Base-by-base conservation (phyloP, 2,329 filamentous ascomycete species). In the Mycosphaerella arachidis region DNA sequence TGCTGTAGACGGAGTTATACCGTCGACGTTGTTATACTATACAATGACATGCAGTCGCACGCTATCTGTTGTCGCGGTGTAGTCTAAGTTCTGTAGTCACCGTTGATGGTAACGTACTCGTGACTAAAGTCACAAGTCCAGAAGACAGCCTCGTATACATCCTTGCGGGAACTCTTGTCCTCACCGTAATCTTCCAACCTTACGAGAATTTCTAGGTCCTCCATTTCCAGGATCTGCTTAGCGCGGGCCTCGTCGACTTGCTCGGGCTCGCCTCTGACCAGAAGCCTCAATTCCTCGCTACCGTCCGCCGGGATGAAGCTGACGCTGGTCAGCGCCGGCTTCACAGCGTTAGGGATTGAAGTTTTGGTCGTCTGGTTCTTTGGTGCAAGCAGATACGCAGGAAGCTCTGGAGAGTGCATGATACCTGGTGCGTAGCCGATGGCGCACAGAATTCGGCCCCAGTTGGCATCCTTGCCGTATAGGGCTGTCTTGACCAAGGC, bases 381-480 rank as follows among this genome's bases (percentile, higher is more conserved):
- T 27, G 53, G 37, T 2, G n/a, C 30, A 18, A 59, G 53, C 31
- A 60, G 37, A 7, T 37, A 1, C n/a, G 27, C 10, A 10, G 27
- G 30, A 29, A 68, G 33, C 50, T 64, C 78, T 1, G 24, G 18
- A n/a, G 63, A 62, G 16, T 51, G 16, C 61, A 72, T 71, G 62
- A 88, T 85, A 0, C 87, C 84, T 60, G 82, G 81, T 0, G 84
- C 80, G 73, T 97, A 97, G 3, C 94, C 94, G 4, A 92, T 92
- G 0, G 94, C 93, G 74, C 94, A 97, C 30, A 97, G 83, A 63
- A 99, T 96, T 57, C 94, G 91, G 35, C 94, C 94, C 94, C 94
- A 99, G 80, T 99, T 99, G 18, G 94, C 94, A 73, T 99, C 94
- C 74, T 92, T 91, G 66, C 94, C 94, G 76, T 99, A 99, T 45